Evolutionary conservation across 768 basidiomycete species (phyloP), one percentile per base, ranked within the genome.

Genomic region (Floccularia luteovirens): DNA sequence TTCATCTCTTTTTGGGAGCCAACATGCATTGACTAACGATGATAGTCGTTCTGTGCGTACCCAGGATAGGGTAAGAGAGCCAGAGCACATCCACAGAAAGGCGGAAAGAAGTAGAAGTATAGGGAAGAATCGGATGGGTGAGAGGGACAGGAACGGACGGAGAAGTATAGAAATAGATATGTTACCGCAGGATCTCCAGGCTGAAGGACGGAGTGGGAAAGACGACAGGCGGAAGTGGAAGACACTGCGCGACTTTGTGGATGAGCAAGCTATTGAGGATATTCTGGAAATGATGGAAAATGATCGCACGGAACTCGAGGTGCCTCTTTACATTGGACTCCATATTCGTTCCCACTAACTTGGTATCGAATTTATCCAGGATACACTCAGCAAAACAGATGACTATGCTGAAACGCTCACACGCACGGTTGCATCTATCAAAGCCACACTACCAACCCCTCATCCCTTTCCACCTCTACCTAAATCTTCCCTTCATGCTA

Each of bases 201-300:
- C 23, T 3, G 6, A 38, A 27, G 34, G 23, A 25, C 43, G 39
- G 50, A 46, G 39, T 24, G 59, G 60, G 50, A 41, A 60, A 46
- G 41, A 53, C 19, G 79, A 82, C 48, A 65, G 77, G 42, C 67
- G 64, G 28, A 68, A 63, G 23, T 90, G 88, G 88, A 90, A 88
- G 67, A 85, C 82, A 0, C 53, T 90, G 24, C 74, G 89, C 24
- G 87, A 90, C 54, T 90, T 91, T 56, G 84, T 90, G 24, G 85
- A 90, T 49, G 89, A 91, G 48, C 70, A 78, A 22, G 82, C 78
- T 5, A 79, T 90, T 25, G 89, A 91, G 39, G 82, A 86, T 45
- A 69, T 78, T 14, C 54, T 83, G 33, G 89, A 90, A 39, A 68
- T 66, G 1, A 75, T 90, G 35, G 89, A 91, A 50, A 70, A 63